Evolutionary conservation across 345 rosid genomes (phyloP).

Genomic region (Anastatica hierochuntica): DNA sequence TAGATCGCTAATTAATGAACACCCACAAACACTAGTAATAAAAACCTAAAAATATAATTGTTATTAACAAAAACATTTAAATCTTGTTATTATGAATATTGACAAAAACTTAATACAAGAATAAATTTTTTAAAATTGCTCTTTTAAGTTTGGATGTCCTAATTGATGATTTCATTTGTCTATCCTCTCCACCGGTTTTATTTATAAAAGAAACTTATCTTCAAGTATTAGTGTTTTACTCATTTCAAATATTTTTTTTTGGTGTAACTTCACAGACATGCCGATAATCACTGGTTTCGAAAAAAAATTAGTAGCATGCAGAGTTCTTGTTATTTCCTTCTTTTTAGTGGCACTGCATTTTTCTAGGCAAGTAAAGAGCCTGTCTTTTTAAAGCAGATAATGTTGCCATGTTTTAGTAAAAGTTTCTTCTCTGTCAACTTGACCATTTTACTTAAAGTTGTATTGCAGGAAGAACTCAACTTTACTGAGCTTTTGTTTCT

Average conservation of each 20-base stretch:
- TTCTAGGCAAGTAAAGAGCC: slow-evolving; percentile 13
- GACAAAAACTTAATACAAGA: no score
- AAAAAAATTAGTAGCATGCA: slow-evolving; percentile 18
- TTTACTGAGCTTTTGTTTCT: no score
- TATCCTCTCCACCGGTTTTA: no score
- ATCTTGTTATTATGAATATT: no score
- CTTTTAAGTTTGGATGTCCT: no score
- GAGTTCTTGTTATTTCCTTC: slow-evolving; percentile 13
- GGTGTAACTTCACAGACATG: slow-evolving; percentile 23
- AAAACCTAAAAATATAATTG: no score
- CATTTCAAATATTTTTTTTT: slow-evolving; percentile 3
- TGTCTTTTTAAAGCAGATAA: slow-evolving; percentile 30
- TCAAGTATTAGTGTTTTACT: slow-evolving; percentile 5
- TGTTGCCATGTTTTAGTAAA: no score
- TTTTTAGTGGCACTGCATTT: slow-evolving; percentile 19
- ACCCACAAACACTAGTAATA: no score
- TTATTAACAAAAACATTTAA: no score
- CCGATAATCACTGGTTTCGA: slow-evolving; percentile 21
- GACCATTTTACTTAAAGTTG: slow-evolving; percentile 35
- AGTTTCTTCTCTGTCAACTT: slow-evolving; percentile 69
- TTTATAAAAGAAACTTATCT: not conserved
- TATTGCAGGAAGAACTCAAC: slow-evolving; percentile 7
- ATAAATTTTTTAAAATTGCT: no score
- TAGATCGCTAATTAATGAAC: no score
- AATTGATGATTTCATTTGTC: no score